phyloP scores from a whole-genome alignment of 768 basidiomycete genomes.

The Russula brevipes region DNA sequence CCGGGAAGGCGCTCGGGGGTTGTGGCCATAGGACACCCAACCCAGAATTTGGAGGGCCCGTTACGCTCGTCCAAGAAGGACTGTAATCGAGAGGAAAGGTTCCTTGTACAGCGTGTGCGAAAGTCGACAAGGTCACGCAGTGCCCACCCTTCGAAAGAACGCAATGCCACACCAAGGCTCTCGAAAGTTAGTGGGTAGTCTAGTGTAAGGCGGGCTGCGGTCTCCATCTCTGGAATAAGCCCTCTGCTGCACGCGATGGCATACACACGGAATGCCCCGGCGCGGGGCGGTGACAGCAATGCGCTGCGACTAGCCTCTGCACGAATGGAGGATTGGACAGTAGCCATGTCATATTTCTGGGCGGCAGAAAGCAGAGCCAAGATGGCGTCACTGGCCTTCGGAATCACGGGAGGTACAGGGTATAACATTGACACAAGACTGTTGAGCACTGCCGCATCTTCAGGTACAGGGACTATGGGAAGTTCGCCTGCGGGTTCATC shows the following conservation, averaged over 20 bases:
- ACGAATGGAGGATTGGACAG: conserved; percentile 2
- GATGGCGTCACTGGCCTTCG: neutral
- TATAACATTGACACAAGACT: conserved; percentile 5
- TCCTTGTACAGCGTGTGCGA: neutral
- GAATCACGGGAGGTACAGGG: neutral
- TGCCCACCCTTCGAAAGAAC: conserved; percentile 1
- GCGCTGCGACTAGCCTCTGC: neutral
- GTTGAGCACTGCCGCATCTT: conserved; percentile 4
- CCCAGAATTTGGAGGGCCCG: too few relatives aligned
- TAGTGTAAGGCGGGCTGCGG: neutral
- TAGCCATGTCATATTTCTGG: conserved; percentile 9
- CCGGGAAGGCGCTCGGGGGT: neutral
- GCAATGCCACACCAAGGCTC: neutral
- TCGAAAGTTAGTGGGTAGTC: neutral
- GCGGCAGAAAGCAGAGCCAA: conserved; percentile 5
- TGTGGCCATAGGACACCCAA: neutral
- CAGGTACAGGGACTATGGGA: neutral
- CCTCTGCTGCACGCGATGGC: neutral
- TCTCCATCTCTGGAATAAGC: conserved; percentile 4
- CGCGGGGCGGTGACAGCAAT: neutral
- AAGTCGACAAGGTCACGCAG: neutral
- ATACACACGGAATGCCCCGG: neutral
- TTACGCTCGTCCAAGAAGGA: neutral
- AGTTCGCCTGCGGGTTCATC: neutral
- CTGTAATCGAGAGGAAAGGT: neutral